Evolutionary conservation across 305 asterid genomes (phyloP).

Genomic region (Fraxinus angustifolia): DNA sequence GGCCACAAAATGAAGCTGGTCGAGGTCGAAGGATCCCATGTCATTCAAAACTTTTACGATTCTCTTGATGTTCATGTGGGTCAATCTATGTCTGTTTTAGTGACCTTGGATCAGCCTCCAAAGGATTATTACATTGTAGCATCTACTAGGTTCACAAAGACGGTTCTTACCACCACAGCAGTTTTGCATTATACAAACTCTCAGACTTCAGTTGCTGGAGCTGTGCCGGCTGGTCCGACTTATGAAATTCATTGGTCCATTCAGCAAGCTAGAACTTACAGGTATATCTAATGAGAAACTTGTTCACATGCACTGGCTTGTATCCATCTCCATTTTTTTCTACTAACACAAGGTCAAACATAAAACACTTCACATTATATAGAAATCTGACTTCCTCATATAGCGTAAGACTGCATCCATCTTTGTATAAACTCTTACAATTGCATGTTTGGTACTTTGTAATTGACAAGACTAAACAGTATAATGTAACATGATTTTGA

Average conservation of each 20-base stretch:
- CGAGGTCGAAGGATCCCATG: constrained; percentile 91
- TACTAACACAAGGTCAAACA: neutral
- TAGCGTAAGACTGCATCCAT: neutral
- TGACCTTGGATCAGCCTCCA: constrained; percentile 67
- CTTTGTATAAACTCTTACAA: neutral
- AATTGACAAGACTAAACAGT: neutral
- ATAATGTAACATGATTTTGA: neutral
- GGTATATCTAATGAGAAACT: constrained; percentile 33
- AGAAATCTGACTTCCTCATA: neutral
- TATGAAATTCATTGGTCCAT: constrained; percentile 57
- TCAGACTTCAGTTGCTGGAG: constrained; percentile 54
- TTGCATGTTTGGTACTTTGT: neutral
- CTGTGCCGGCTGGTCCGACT: constrained; percentile 59
- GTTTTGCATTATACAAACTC: constrained; percentile 72
- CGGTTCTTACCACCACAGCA: constrained; percentile 43
- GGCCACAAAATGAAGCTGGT: constrained; percentile 79
- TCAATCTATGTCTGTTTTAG: constrained; percentile 68
- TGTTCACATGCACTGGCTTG: neutral
- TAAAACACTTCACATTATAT: neutral
- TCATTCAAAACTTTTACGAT: constrained; percentile 62
- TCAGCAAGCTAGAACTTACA: constrained; percentile 74
- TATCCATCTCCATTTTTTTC: neutral
- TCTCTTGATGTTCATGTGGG: constrained; percentile 83
- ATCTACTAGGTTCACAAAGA: constrained; percentile 58
- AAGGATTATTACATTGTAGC: constrained; percentile 81